Percentiles rank a stretch among this genome's conserved stretches.
Evolutionary conservation across 1,284 basidiomycete genomes (phyloP).

Genomic region (Chondrostereum purpureum): DNA sequence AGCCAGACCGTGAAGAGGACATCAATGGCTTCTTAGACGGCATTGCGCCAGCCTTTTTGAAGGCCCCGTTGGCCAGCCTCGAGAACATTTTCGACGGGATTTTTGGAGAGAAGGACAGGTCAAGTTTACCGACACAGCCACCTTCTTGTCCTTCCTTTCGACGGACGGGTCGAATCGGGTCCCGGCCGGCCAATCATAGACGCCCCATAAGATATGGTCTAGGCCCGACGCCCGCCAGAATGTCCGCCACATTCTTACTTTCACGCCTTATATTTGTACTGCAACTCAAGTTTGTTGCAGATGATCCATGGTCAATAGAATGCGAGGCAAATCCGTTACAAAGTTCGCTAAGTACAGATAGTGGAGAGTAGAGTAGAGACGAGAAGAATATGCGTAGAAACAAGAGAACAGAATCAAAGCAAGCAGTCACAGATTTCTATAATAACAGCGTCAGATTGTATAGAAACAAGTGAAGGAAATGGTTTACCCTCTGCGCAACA

Average conservation of each 20-base stretch:
- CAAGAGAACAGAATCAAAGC: neutral
- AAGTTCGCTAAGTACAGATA: too few relatives aligned
- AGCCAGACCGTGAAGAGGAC: conserved; percentile 34
- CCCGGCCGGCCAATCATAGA: conserved; percentile 6
- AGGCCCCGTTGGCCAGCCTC: conserved; percentile 65
- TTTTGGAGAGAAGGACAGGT: neutral
- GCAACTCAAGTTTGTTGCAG: too few relatives aligned
- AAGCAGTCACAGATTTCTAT: conserved; percentile 5
- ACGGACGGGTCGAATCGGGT: conserved; percentile 8
- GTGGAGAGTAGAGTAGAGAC: conserved; percentile 1
- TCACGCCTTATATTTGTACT: too few relatives aligned
- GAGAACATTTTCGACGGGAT: conserved; percentile 42
- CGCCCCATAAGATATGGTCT: neutral
- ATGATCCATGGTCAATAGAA: too few relatives aligned
- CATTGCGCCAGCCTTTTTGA: conserved; percentile 44
- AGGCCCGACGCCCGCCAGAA: too few relatives aligned
- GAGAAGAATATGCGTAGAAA: neutral
- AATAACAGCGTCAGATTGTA: neutral
- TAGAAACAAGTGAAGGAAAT: conserved; percentile 4
- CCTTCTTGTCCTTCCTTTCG: conserved; percentile 1
- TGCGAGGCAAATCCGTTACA: too few relatives aligned
- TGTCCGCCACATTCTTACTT: too few relatives aligned
- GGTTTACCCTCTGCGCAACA: conserved; percentile 72
- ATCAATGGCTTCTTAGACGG: conserved; percentile 30
- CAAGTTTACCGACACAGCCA: neutral